These are phyloP conservation scores for Dictyostelium capitatum DNA, from an alignment of 78 protist species.

Conservation along the genomic window DNA sequence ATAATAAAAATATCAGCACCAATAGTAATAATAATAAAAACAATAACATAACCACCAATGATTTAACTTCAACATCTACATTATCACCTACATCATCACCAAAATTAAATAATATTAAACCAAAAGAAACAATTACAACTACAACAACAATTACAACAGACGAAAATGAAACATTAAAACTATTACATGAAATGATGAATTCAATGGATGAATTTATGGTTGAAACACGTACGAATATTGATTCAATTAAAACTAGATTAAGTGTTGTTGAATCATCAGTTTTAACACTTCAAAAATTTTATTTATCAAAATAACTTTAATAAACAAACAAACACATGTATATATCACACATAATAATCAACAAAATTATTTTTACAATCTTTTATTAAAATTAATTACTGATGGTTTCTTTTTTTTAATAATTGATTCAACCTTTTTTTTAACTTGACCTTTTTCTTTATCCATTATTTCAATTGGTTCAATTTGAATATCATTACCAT, in stretches of 20 bases:
- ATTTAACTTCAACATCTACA: not conserved
- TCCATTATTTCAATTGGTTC: no score
- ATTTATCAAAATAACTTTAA: not conserved
- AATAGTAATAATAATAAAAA: slow-evolving; percentile 1
- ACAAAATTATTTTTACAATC: not conserved
- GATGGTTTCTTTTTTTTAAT: not conserved
- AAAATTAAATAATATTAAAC: slow-evolving; percentile 12
- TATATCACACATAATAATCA: not conserved
- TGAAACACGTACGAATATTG: slow-evolving; percentile 13
- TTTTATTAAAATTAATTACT: no score
- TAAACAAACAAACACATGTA: not conserved
- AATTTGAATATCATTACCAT: no score
- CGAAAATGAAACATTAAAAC: not conserved
- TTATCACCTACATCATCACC: not conserved
- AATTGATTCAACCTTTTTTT: not conserved
- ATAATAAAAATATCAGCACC: not conserved
- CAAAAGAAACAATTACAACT: slow-evolving; percentile 9
- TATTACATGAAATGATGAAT: slow-evolving; percentile 10
- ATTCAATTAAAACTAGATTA: not conserved
- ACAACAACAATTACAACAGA: slow-evolving; percentile 26
- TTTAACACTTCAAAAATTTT: slow-evolving; percentile 14
- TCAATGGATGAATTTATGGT: slow-evolving; percentile 20
- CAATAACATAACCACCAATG: not conserved
- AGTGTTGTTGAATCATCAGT: slow-evolving; percentile 18
- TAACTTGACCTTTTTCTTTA: no score